Percentiles rank a stretch among this genome's conserved stretches.
phyloP scores from a whole-genome alignment of 495 filamentous ascomycete species.

The Penicillium maclennaniae region DNA sequence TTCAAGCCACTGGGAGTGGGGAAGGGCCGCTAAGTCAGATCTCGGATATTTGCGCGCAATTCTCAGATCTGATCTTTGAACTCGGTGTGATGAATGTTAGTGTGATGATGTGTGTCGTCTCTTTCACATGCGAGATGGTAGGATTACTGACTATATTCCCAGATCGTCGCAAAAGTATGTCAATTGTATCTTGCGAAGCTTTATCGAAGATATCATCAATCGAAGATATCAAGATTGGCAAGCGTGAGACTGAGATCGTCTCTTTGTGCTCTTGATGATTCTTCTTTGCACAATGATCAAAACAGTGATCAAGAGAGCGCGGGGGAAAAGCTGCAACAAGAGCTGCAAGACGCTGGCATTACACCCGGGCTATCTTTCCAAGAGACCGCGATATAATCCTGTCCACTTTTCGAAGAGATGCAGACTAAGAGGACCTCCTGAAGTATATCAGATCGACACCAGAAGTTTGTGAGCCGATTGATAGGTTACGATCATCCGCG shows the following conservation, averaged over 20 bases:
- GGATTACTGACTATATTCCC: background rate
- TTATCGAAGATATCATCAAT: slow-evolving; percentile 11
- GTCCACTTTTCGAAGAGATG: slow-evolving; percentile 5
- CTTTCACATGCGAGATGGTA: background rate
- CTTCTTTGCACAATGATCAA: background rate
- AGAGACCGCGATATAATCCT: slow-evolving; percentile 14
- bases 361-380: slow-evolving; percentile 3
- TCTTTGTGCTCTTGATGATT: slow-evolving; percentile 1
- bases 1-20: slow-evolving; percentile 1
- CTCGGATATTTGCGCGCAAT: slow-evolving; percentile 11
- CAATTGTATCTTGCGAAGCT: slow-evolving; percentile 2
- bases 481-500: background rate
- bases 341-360: slow-evolving; percentile 10
- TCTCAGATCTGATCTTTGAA: slow-evolving; percentile 15
- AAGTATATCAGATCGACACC: background rate
- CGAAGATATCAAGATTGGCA: slow-evolving; percentile 8
- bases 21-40: slow-evolving; percentile 2
- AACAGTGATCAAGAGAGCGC: slow-evolving; percentile 2
- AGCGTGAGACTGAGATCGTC: slow-evolving; percentile 1
- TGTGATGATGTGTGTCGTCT: slow-evolving; percentile 19
- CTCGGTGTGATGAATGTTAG: slow-evolving; percentile 15
- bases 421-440: slow-evolving; percentile 8
- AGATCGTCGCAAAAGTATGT: slow-evolving; percentile 18
- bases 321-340: slow-evolving; percentile 13
- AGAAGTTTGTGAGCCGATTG: background rate